Evolutionary conservation across 2,329 filamentous ascomycete species (phyloP).

Genomic region (Akanthomyces lecanii): DNA sequence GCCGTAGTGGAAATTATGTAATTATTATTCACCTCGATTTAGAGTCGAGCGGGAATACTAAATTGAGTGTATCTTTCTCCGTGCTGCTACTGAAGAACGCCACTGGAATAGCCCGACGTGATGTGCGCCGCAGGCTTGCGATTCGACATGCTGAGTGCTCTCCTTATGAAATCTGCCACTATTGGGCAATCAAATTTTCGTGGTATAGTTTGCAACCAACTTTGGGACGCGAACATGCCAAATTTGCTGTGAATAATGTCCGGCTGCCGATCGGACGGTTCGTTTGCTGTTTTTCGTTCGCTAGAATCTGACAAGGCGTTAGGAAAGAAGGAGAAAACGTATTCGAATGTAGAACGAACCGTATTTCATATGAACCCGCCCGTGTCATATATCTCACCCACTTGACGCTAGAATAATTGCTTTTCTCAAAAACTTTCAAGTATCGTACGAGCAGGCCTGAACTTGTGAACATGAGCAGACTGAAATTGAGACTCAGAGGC

Average conservation of each 20-base stretch:
- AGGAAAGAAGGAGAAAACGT: conserved; percentile 5
- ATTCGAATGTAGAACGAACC: conserved; percentile 44
- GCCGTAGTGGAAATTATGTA: neutral
- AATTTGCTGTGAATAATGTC: neutral
- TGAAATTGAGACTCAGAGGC: conserved; percentile 87
- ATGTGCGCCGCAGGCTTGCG: neutral
- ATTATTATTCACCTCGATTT: neutral
- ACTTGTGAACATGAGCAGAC: conserved; percentile 95
- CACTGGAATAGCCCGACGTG: neutral
- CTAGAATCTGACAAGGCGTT: conserved; percentile 30
- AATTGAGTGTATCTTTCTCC: neutral
- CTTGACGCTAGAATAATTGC: conserved; percentile 96
- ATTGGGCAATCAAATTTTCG: neutral
- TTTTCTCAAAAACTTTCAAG: conserved; percentile 98
- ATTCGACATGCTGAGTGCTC: neutral
- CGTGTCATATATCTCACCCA: conserved; percentile 99
- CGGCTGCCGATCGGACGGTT: too few species aligned
- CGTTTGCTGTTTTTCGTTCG: neutral
- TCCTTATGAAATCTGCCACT: neutral
- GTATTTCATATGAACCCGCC: conserved; percentile 94
- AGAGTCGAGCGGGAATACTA: neutral
- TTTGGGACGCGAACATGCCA: neutral
- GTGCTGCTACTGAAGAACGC: neutral
- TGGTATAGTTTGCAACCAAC: neutral
- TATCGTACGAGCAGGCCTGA: conserved; percentile 89